phyloP scores from a whole-genome alignment of 805 yeast genomes.

The Metschnikowia lunata region DNA sequence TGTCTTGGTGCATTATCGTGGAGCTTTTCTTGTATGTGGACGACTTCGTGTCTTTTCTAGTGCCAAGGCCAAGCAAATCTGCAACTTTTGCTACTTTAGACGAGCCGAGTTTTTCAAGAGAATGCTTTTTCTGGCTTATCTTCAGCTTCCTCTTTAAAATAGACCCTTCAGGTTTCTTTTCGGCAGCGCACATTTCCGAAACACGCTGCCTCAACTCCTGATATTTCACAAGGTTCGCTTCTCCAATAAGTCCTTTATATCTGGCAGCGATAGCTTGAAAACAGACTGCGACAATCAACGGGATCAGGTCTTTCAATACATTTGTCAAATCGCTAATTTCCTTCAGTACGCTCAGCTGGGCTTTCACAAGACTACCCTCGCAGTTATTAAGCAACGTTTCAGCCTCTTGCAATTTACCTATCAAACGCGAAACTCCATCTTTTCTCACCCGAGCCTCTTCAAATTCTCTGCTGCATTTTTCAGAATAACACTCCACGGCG shows the following conservation, averaged over 20 bases:
- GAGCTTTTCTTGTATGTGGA: not conserved
- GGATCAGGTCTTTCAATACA: not conserved
- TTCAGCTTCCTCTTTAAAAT: not conserved
- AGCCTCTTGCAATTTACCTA: not conserved
- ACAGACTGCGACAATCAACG: constrained; percentile 2
- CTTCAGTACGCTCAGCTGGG: no score
- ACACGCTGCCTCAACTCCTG: not conserved
- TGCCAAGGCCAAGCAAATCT: not conserved
- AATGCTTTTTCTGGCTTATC: not conserved
- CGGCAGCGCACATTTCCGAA: not conserved
- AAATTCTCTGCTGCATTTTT: constrained; percentile 8
- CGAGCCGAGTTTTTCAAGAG: not conserved
- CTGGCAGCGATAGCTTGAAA: not conserved
- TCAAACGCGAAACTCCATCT: not conserved
- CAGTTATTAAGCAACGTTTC: not conserved
- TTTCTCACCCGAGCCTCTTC: not conserved
- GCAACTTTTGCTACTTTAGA: constrained; percentile 2
- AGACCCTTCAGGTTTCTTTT: not conserved
- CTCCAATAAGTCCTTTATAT: constrained; percentile 3
- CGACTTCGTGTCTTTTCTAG: not conserved
- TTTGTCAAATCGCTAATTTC: no score
- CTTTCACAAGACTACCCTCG: no score
- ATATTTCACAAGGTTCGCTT: constrained; percentile 3
- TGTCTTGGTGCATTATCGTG: constrained; percentile 7
- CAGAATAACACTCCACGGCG: constrained; percentile 9